A percentile compares a stretch with the other conserved stretches of the same genome.
Conservation (phyloP, 345 rosid genomes). For the Linum trigynum region DNA sequence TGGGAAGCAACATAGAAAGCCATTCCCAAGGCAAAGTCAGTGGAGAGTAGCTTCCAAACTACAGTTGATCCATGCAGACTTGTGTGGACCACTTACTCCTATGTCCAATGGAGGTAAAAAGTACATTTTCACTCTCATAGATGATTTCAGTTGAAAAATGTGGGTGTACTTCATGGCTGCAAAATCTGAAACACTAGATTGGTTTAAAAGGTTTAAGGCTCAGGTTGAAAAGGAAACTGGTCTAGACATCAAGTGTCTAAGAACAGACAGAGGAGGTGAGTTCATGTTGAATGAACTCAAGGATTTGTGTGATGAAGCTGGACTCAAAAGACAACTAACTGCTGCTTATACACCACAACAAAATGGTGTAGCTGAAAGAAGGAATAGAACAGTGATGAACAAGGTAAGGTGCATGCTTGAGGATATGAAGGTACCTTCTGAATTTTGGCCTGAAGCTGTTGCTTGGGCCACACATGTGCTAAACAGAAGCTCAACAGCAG, state of each 20-base stretch:
- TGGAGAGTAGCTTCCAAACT: not conserved
- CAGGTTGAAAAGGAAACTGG: not conserved
- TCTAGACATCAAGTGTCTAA: not conserved
- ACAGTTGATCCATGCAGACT: not conserved
- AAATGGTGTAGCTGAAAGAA: conserved; percentile 1
- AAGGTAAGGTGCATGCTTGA: not conserved
- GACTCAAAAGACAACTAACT: not conserved
- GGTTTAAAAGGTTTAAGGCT: not conserved
- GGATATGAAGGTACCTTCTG: not conserved
- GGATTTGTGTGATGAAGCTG: not conserved
- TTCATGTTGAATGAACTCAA: not conserved
- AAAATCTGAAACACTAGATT: not conserved
- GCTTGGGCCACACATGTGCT: not conserved
- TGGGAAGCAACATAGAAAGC: conserved; percentile 1
- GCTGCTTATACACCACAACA: not conserved
- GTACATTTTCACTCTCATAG: not conserved
- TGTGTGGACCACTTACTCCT: not conserved
- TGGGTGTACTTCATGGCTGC: not conserved
- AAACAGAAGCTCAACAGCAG: not conserved
- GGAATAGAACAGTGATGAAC: not conserved
- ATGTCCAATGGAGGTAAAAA: not conserved
- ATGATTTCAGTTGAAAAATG: not conserved
- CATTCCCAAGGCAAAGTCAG: not conserved
- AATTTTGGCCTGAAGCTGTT: conserved; percentile 1
- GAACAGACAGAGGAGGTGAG: not conserved